Base-by-base conservation (phyloP, 108 stramenopile genomes). In the Phaeodactylum tricornutum region DNA sequence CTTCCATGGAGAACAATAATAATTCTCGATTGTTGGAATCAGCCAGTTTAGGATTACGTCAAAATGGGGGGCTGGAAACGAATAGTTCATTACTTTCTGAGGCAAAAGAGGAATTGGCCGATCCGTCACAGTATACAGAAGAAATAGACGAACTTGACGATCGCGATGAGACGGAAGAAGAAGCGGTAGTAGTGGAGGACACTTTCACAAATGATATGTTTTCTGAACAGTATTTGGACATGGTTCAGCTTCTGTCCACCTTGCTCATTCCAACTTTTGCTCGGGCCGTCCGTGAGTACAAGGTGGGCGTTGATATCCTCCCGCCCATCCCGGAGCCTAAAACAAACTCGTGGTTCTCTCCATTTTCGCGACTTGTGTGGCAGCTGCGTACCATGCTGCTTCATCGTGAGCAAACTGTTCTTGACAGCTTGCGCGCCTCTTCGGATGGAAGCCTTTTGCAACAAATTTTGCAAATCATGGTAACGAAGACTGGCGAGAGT, bases 211-310 rank as follows among this genome's bases (percentile, higher is more conserved):
- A 34, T 34, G 11, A 7, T 16, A 29, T 15, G 47, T 27, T 12
- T 9, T n/a, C 50, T 2, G 36, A 33, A 38, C 36, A 36, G n/a
- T 66, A 57, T 39, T 42, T 73, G 31, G 72, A 73, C 41, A 26
- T 73, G 4, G 66, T 73, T 8, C 72, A 73, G 28, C 17, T 60
- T 22, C 37, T 58, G 1, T 26, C 44, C 14, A 29, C 57, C 3
- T 20, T 73, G 11, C 29, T 73, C 11, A 73, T 73, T 0, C 72
- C 72, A 22, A 49, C 52, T 1, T 20, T 73, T 30, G 61, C 63
- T 15, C 43, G 63, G 15, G 16, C 49, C 28, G 66, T 36, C 7
- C 54, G 54, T 9, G n/a, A 15, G 1, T 2, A 12, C 1, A 21
- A 45, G 4, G 24, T 25, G 22, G 8, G 20, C 20, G 20, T 3